Conservation (phyloP, 1,284 basidiomycete genomes). For the Neonothopanus nambi region DNA sequence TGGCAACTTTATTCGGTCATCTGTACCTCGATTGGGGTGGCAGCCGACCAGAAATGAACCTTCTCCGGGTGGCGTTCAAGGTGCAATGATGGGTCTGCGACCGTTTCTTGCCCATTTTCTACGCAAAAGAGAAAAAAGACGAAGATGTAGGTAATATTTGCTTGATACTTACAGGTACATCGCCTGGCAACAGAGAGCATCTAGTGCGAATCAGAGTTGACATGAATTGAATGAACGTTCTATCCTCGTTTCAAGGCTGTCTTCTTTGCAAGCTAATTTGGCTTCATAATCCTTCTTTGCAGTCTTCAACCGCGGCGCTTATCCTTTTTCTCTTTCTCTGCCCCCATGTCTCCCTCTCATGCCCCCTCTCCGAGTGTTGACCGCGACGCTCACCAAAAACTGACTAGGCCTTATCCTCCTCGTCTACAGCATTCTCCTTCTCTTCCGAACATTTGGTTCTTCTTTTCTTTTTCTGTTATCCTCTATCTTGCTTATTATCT, state of each 20-base stretch:
- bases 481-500: conserved; percentile 10
- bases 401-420: conserved; percentile 35
- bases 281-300: conserved; percentile 1
- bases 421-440: conserved; percentile 62
- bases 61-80: too few relatives aligned
- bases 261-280: conserved; percentile 6
- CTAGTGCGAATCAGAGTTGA: conserved; percentile 9
- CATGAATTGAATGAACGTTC: conserved; percentile 8
- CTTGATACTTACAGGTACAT: too few relatives aligned
- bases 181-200: conserved; percentile 2
- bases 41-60: too few relatives aligned
- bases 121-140: too few relatives aligned
- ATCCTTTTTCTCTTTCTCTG: conserved; percentile 19
- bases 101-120: too few relatives aligned
- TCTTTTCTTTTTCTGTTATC: conserved; percentile 7
- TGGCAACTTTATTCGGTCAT: too few relatives aligned
- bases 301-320: conserved; percentile 3
- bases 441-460: conserved; percentile 59
- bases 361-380: conserved; percentile 22
- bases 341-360: conserved; percentile 28
- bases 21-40: too few relatives aligned
- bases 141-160: too few relatives aligned
- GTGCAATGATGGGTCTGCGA: too few relatives aligned
- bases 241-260: conserved; percentile 7
- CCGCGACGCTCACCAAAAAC: not conserved